Conservation (phyloP, 257 asterid species). For the Nicotiana benthamiana region DNA sequence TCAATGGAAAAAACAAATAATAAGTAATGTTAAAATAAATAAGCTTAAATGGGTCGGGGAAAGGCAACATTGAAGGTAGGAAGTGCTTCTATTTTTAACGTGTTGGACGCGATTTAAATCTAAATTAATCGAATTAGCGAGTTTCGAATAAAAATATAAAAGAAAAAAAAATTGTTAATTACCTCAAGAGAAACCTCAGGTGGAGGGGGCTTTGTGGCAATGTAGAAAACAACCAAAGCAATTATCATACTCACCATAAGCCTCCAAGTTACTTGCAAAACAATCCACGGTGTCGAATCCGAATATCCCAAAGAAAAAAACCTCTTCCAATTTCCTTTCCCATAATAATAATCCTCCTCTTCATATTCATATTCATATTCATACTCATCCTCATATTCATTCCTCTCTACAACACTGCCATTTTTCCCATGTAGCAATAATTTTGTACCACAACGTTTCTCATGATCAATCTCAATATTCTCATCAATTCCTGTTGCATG, state of each 20-base stretch:
- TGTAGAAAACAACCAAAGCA: conserved; percentile 54
- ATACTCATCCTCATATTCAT: too few relatives aligned
- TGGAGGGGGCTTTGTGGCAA: conserved; percentile 61
- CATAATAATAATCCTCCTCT: too few relatives aligned
- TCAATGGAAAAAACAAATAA: too few relatives aligned
- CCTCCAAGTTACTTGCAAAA: conserved; percentile 64
- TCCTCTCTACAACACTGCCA: background rate
- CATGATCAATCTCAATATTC: too few relatives aligned
- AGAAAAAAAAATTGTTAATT: background rate
- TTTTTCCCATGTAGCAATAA: background rate
- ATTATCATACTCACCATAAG: conserved; percentile 43
- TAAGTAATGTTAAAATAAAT: too few relatives aligned
- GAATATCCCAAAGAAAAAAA: conserved; percentile 42
- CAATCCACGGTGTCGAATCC: conserved; percentile 48
- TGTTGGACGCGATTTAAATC: too few relatives aligned
- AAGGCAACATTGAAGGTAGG: too few relatives aligned
- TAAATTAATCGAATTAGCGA: too few relatives aligned
- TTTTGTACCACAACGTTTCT: background rate
- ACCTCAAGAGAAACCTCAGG: conserved; percentile 58
- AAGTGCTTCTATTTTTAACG: too few relatives aligned
- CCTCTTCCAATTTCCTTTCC: conserved; percentile 24
- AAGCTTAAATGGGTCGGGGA: too few relatives aligned
- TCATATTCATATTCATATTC: too few relatives aligned
- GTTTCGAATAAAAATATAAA: fast-evolving
- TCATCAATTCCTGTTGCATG: conserved; percentile 8